Conservation (phyloP, 129 eudicot genomes). For the Mikania micrantha region DNA sequence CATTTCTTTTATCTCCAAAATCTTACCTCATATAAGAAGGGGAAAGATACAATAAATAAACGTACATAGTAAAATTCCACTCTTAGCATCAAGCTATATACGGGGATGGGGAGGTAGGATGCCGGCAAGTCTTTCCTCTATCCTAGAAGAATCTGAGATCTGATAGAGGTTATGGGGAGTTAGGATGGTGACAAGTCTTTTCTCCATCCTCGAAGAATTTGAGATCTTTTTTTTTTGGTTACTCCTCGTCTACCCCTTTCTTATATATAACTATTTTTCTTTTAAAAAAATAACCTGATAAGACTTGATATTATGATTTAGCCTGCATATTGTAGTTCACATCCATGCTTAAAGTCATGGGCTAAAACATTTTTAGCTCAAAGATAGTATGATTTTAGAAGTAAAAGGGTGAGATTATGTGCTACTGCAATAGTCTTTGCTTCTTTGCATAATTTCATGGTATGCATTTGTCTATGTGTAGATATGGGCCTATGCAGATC, state of each 20-base stretch:
- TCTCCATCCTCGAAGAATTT: no score
- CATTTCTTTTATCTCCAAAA: background rate
- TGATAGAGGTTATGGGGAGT: no score
- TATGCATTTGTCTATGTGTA: slow-evolving; percentile 18
- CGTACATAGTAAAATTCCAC: no score
- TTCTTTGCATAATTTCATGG: background rate
- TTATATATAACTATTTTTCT: background rate
- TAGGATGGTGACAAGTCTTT: no score
- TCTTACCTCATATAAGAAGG: background rate
- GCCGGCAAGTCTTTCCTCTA: no score
- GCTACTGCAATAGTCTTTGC: background rate
- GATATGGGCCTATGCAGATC: slow-evolving; percentile 93
- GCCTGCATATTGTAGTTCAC: background rate
- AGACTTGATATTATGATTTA: background rate
- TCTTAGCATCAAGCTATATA: no score
- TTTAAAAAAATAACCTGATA: background rate
- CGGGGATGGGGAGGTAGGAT: no score
- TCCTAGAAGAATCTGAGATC: no score
- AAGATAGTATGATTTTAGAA: background rate
- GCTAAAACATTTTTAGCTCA: background rate
- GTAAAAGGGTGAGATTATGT: background rate
- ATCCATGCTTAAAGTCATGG: background rate
- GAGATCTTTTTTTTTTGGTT: background rate
- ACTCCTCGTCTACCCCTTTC: background rate
- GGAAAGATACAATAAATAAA: background rate